Base-by-base conservation (phyloP, 768 basidiomycete genomes). In the Rhizopogon roseolus region DNA sequence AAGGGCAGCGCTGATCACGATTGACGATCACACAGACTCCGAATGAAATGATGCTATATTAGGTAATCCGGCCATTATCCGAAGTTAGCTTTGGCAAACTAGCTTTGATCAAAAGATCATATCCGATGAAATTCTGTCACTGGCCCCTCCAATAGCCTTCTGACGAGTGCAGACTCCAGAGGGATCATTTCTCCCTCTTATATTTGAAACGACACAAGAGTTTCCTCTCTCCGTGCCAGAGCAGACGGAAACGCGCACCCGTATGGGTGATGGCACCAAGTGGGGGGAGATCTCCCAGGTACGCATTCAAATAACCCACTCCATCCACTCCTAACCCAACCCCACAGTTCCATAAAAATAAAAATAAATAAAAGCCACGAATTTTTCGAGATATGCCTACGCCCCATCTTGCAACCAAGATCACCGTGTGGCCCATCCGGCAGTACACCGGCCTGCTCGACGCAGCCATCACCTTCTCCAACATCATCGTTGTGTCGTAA, bases 181-280 rank as follows among this genome's bases (percentile, higher is more conserved):
- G n/a, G n/a, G n/a, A n/a, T n/a, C n/a, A n/a, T n/a, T n/a, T n/a
- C n/a, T n/a, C n/a, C n/a, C n/a, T n/a, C n/a, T n/a, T n/a, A n/a
- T n/a, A n/a, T n/a, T n/a, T n/a, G n/a, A n/a, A n/a, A n/a, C n/a
- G n/a, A n/a, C n/a, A n/a, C n/a, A n/a, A n/a, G n/a, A n/a, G n/a
- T n/a, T n/a, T n/a, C n/a, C n/a, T n/a, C n/a, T n/a, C n/a, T n/a
- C n/a, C n/a, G n/a, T n/a, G n/a, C n/a, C n/a, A n/a, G 88, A 96
- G 70, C 76, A 79, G 67, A 94, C 91, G 0, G 91, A 93, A 64
- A n/a, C 83, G 90, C 52, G 93, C 94, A 6, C 94, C 95, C n/a
- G 93, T 94, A 53, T 98, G 95, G 95, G 89, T 96, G 48, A 98
- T 98, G 95, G n/a, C 83, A 94, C 36, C 95, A 98, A 68, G 95